A percentile compares a stretch with the other conserved stretches of the same genome.
phyloP scores from a whole-genome alignment of 352 stramenopile species.

The Phytophthora nicotianae region DNA sequence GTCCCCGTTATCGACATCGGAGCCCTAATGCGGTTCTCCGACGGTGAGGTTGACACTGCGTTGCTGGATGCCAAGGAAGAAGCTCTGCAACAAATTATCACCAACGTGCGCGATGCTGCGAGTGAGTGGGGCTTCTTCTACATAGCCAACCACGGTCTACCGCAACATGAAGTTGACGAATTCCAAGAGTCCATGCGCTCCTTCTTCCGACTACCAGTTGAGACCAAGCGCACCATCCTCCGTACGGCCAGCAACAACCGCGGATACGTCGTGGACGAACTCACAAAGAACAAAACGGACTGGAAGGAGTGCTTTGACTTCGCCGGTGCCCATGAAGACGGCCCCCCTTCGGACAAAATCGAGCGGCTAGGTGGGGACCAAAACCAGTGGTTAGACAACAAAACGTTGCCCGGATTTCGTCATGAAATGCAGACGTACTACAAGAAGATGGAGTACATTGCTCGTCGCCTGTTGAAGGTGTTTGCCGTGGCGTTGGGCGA shows the following conservation, averaged over 20 bases:
- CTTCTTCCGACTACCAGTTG: slow-evolving; percentile 86
- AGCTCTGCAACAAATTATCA: slow-evolving; percentile 43
- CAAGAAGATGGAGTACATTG: slow-evolving; percentile 56
- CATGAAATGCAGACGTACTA: slow-evolving; percentile 49
- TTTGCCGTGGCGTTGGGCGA: slow-evolving; percentile 65
- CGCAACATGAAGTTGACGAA: slow-evolving; percentile 51
- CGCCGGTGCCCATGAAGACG: slow-evolving; percentile 47
- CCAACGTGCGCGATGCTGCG: slow-evolving; percentile 31
- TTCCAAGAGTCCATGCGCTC: slow-evolving; percentile 69
- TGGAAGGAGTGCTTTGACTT: slow-evolving; percentile 93
- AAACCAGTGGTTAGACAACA: slow-evolving; percentile 85
- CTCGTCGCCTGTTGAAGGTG: slow-evolving; percentile 56
- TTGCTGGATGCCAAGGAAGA: slow-evolving; percentile 13
- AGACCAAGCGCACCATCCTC: slow-evolving; percentile 59
- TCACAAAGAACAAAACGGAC: slow-evolving; percentile 93
- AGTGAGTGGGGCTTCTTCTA: slow-evolving; percentile 94
- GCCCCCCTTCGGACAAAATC: slow-evolving; percentile 13
- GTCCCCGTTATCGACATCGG: slow-evolving; percentile 61
- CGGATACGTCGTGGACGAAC: slow-evolving; percentile 94
- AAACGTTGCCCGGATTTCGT: slow-evolving; percentile 64
- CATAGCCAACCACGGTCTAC: slow-evolving; percentile 85
- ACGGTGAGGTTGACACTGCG: slow-evolving; percentile 38
- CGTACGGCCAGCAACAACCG: slow-evolving; percentile 83
- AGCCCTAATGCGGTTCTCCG: slow-evolving; percentile 44
- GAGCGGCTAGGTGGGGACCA: slow-evolving; percentile 52